Base-by-base conservation (phyloP, 371 early-diverging fungal species). In the Apophysomyces variabilis region DNA sequence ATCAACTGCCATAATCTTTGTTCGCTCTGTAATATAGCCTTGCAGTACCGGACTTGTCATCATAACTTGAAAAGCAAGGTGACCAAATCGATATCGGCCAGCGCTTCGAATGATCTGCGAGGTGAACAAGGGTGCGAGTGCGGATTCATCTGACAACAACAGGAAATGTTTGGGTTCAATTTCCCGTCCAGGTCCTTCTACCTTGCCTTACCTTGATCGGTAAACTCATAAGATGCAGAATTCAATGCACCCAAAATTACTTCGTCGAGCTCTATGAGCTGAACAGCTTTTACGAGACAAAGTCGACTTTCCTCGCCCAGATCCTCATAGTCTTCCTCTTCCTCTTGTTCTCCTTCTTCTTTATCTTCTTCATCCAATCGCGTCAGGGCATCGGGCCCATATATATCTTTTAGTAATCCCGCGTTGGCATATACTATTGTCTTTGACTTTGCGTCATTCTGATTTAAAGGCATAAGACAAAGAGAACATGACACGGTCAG, bases 41-140 rank as follows among this genome's bases (percentile, higher is more conserved):
- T 92, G 92, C 38, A 88, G 75, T 0, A 91, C 90, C 3, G 92
- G 90, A 62, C 78, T 83, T 54, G 84, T 80, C 86, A 86, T 88
- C 46, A 92, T 69, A 3, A 87, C 83, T 37, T 67, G 62, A 61
- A 64, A 78, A 18, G 64, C 37, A 11, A 72, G 47, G 5, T 47
- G 59, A 12, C 68, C 65, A 60, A 76, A 70, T 63, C 68, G 11
- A 60, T 73, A 73, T 73, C 73, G 41, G 35, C 64, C 60, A 70
- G 82, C 65, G 67, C 78, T 67, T 70, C 87, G 82, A 62, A 87
- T 70, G 36, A 87, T 80, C 18, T 74, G 66, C 5, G 69, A 68
- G 16, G 72, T 16, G 59, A 74, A 64, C 32, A 70, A 39, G 8
- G 65, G 46, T 36, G 58, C 57, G 44, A 78, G 56, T 32, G 44